Percentiles rank a stretch among this genome's conserved stretches.
Evolutionary conservation across 2,329 filamentous ascomycete species (phyloP).

Genomic region (Myriangium duriaei): DNA sequence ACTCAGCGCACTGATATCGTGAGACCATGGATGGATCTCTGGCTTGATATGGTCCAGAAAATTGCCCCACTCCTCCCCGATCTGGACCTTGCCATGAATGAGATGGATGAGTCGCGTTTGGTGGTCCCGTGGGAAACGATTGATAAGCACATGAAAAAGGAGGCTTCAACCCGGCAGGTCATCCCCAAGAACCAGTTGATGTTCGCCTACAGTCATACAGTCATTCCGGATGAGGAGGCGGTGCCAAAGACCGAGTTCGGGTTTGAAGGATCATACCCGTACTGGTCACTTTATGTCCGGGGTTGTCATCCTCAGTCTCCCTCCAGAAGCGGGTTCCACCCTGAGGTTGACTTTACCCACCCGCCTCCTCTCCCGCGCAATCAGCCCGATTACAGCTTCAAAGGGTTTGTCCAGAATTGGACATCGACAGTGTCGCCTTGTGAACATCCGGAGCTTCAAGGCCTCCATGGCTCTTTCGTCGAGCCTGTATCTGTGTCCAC

Average conservation of each 20-base stretch:
- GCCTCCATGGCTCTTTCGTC: constrained; percentile 36
- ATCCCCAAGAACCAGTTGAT: constrained; percentile 20
- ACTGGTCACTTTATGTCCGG: constrained; percentile 31
- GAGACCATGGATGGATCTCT: constrained; percentile 29
- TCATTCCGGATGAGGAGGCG: constrained; percentile 18
- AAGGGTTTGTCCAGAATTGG: constrained; percentile 38
- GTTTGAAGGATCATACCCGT: constrained; percentile 23
- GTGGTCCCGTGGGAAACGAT: constrained; percentile 37
- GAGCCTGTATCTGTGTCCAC: constrained; percentile 35
- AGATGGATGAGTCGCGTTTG: constrained; percentile 37
- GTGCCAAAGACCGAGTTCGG: constrained; percentile 19
- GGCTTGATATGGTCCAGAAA: constrained; percentile 28
- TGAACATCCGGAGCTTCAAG: constrained; percentile 32
- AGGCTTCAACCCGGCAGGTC: constrained; percentile 19
- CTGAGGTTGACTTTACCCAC: constrained; percentile 25
- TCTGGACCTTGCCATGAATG: constrained; percentile 35
- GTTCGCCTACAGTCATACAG: constrained; percentile 16
- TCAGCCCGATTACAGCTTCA: constrained; percentile 22
- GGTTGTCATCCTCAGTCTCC: constrained; percentile 29
- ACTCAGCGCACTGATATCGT: constrained; percentile 20
- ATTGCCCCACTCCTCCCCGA: constrained; percentile 31
- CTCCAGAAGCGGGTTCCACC: constrained; percentile 22
- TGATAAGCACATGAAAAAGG: constrained; percentile 25
- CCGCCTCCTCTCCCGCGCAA: constrained; percentile 23
- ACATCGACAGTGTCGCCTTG: constrained; percentile 34